These are phyloP conservation scores for Fusarium sp. DNA, from an alignment of 2,329 filamentous ascomycete genomes.

Conservation along the genomic window DNA sequence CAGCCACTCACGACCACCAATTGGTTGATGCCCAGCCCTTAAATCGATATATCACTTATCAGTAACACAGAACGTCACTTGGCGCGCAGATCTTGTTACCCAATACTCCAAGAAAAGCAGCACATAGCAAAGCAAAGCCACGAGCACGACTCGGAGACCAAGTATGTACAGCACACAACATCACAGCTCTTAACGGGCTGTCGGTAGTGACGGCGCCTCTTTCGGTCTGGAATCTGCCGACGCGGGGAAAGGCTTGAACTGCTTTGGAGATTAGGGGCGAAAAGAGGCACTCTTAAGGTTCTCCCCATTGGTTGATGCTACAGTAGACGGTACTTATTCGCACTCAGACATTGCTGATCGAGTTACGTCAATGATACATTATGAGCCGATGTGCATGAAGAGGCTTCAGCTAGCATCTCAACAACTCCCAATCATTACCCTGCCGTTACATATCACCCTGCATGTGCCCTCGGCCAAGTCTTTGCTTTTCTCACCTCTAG, in stretches of 20 bases:
- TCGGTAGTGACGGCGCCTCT: conserved; percentile 1
- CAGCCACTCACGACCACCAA: not conserved
- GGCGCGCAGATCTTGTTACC: conserved; percentile 8
- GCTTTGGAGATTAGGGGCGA: not conserved
- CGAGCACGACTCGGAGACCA: not conserved
- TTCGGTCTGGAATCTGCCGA: not conserved
- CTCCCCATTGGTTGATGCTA: not conserved
- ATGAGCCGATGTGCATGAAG: conserved; percentile 7
- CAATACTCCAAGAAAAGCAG: not conserved
- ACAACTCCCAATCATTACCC: conserved; percentile 17
- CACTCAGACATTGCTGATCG: not conserved
- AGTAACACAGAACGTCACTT: not conserved
- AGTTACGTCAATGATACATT: not conserved
- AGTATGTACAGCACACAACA: no score
- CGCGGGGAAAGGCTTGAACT: conserved; percentile 3
- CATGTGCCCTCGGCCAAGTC: not conserved
- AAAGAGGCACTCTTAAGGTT: conserved; percentile 6
- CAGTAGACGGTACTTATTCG: not conserved
- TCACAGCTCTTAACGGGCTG: not conserved
- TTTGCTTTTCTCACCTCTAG: not conserved
- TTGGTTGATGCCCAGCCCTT: not conserved
- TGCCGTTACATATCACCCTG: conserved; percentile 12
- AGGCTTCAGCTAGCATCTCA: conserved; percentile 17
- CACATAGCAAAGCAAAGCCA: not conserved
- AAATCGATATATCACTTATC: not conserved